A percentile compares a stretch with the other conserved stretches of the same genome.
These are phyloP conservation scores for Stramenopiles sp. DNA, from an alignment of 352 stramenopile genomes.

Conservation along the genomic window DNA sequence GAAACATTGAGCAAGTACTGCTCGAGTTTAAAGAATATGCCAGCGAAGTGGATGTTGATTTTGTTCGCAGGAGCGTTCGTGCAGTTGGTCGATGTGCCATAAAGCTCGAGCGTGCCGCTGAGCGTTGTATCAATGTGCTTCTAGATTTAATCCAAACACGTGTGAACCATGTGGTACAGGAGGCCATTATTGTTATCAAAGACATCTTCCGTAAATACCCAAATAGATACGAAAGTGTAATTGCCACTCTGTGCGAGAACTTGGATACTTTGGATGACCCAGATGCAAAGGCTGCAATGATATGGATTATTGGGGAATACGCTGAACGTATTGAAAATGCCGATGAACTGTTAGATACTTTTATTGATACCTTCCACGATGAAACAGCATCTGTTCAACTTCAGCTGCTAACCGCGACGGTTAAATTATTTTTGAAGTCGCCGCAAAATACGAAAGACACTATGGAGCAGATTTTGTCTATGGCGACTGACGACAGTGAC, in stretches of 20 bases:
- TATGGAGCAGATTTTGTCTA: constrained; percentile 94
- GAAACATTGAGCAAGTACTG: constrained; percentile 85
- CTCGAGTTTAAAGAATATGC: constrained; percentile 91
- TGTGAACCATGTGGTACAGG: constrained; percentile 79
- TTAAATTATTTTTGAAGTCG: constrained; percentile 95
- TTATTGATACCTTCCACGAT: constrained; percentile 95
- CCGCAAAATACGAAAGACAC: constrained; percentile 37
- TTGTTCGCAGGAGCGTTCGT: constrained; percentile 68
- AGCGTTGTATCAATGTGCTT: constrained; percentile 60
- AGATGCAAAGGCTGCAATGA: neutral
- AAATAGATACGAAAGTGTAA: constrained; percentile 65
- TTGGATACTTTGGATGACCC: neutral
- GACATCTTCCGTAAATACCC: constrained; percentile 87
- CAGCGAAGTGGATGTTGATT: constrained; percentile 70
- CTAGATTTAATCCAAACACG: constrained; percentile 92
- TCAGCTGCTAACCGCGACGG: constrained; percentile 89
- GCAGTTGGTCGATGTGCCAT: constrained; percentile 77
- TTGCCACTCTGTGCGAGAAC: constrained; percentile 35
- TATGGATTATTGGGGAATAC: neutral
- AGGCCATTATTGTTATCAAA: constrained; percentile 85
- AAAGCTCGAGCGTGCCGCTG: constrained; percentile 40
- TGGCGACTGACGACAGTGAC: constrained; percentile 91
- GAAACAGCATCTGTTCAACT: constrained; percentile 87
- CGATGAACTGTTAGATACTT: constrained; percentile 93
- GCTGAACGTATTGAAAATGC: constrained; percentile 96